A percentile compares a stretch with the other conserved stretches of the same genome.
These are phyloP conservation scores for Xanthoconium separans DNA, from an alignment of 1,284 basidiomycete species.

Conservation along the genomic window DNA sequence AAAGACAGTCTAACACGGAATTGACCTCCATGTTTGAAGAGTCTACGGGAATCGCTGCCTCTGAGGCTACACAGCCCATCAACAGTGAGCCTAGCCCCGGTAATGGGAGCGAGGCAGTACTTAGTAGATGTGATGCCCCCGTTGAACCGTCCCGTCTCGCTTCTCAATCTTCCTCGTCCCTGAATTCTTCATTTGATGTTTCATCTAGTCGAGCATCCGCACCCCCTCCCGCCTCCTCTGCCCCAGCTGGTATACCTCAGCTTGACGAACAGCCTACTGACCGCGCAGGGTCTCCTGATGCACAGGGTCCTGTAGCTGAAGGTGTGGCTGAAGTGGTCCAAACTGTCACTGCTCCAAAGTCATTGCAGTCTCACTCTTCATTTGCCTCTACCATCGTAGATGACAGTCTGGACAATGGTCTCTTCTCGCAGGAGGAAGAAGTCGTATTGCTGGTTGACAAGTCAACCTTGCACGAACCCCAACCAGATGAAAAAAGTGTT, in stretches of 20 bases:
- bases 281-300: constrained; percentile 40
- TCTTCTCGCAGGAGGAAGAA: constrained; percentile 35
- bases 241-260: constrained; percentile 39
- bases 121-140: constrained; percentile 30
- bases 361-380: constrained; percentile 41
- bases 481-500: constrained; percentile 13
- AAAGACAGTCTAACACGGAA: constrained; percentile 14
- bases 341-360: constrained; percentile 22
- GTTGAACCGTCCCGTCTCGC: constrained; percentile 25
- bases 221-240: constrained; percentile 33
- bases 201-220: constrained; percentile 35
- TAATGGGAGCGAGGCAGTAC: constrained; percentile 19
- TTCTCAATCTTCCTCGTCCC: constrained; percentile 34
- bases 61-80: constrained; percentile 13
- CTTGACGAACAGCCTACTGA: constrained; percentile 45
- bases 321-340: constrained; percentile 5
- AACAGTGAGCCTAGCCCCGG: constrained; percentile 16
- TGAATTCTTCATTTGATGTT: constrained; percentile 41
- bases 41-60: constrained; percentile 3
- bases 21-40: constrained; percentile 19
- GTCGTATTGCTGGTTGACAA: constrained; percentile 13
- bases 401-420: constrained; percentile 37
- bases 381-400: constrained; percentile 50
- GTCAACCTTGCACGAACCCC: constrained; percentile 7
- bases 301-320: constrained; percentile 33